A percentile compares a stretch with the other conserved stretches of the same genome.
Conservation (phyloP, 108 stramenopile species). For the Seminavis robusta region DNA sequence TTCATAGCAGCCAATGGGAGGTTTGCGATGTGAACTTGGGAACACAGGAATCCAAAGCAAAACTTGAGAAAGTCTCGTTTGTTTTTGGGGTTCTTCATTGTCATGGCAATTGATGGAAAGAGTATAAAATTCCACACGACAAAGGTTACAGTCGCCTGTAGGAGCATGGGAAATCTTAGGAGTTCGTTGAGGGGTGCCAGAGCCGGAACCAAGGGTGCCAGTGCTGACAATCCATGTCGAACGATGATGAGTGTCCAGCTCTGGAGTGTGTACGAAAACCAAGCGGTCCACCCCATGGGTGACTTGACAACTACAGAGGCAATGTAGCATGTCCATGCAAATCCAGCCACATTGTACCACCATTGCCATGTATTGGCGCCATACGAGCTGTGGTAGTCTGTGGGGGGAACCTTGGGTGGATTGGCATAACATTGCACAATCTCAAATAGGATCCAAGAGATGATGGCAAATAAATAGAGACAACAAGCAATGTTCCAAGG, state of each 20-base stretch:
- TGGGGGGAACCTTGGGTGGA: no score
- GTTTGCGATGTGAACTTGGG: constrained; percentile 71
- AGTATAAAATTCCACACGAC: constrained; percentile 80
- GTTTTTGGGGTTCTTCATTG: constrained; percentile 39
- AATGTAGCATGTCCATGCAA: constrained; percentile 47
- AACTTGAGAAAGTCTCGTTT: constrained; percentile 51
- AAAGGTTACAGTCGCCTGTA: constrained; percentile 63
- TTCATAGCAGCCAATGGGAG: constrained; percentile 53
- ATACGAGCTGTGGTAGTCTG: no score
- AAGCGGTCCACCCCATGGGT: constrained; percentile 26
- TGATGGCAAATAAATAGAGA: no score
- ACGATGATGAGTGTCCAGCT: constrained; percentile 56
- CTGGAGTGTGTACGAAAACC: constrained; percentile 60
- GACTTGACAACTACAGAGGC: constrained; percentile 7
- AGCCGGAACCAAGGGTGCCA: constrained; percentile 47
- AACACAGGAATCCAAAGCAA: constrained; percentile 56
- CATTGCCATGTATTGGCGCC: no score
- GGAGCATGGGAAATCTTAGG: constrained; percentile 58
- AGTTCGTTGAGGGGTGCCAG: constrained; percentile 37
- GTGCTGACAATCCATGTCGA: constrained; percentile 49
- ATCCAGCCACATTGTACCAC: constrained; percentile 31
- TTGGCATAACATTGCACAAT: no score
- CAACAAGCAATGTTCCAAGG: constrained; percentile 60
- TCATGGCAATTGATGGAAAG: constrained; percentile 59
- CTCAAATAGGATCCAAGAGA: no score